Evolutionary conservation across 495 filamentous ascomycete species (phyloP).

Genomic region (Neurospora sp.): DNA sequence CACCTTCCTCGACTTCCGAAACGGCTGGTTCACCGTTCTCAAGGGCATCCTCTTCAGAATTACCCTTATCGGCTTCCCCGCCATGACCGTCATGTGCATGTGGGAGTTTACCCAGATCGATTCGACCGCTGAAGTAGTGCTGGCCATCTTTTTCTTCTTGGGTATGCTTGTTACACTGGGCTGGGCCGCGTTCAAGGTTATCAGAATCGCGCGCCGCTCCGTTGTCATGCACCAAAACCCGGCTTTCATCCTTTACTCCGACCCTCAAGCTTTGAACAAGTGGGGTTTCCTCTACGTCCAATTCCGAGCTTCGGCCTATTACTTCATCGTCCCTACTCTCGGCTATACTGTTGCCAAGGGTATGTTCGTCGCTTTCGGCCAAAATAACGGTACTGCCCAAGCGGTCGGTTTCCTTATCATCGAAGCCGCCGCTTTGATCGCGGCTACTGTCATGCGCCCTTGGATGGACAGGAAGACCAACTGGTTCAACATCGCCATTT

Average conservation of each 20-base stretch:
- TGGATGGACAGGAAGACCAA: constrained; percentile 99
- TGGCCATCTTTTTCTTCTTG: constrained; percentile 84
- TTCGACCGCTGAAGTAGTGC: constrained; percentile 75
- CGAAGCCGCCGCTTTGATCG: constrained; percentile 73
- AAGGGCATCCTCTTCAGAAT: constrained; percentile 85
- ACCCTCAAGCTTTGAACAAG: constrained; percentile 88
- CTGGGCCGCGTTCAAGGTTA: constrained; percentile 88
- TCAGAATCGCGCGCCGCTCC: constrained; percentile 78
- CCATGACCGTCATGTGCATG: constrained; percentile 85
- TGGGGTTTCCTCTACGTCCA: constrained; percentile 99
- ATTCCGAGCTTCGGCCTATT: constrained; percentile 93
- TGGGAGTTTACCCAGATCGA: constrained; percentile 90
- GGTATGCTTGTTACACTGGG: constrained; percentile 72
- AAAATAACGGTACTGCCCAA: constrained; percentile 61
- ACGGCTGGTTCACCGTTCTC: constrained; percentile 55
- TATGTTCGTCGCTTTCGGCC: constrained; percentile 83
- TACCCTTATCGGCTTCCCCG: constrained; percentile 88
- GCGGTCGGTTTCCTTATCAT: constrained; percentile 78
- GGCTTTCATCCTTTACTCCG: constrained; percentile 94
- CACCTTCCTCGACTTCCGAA: constrained; percentile 90
- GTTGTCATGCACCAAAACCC: constrained; percentile 93
- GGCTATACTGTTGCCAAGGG: constrained; percentile 74
- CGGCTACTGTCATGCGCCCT: constrained; percentile 69
- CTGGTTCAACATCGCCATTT: constrained; percentile 91
- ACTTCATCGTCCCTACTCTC: constrained; percentile 83